Base-by-base conservation (phyloP, 78 protist genomes). In the Anaeramoeba flamelloides region DNA sequence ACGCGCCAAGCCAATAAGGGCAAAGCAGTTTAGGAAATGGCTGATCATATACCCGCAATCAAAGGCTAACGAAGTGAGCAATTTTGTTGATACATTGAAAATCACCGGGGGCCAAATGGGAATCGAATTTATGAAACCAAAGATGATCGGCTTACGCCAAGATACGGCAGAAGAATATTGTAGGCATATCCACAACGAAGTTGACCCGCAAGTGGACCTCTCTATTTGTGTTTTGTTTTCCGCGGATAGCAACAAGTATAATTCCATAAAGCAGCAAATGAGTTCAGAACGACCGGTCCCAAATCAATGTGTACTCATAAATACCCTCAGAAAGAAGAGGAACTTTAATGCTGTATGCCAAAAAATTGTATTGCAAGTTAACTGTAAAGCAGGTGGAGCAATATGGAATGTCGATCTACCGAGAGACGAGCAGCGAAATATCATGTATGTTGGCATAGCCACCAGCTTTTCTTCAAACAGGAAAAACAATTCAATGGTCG, bases 321-420 rank as follows among this genome's bases (percentile, higher is more conserved):
- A 53, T 8, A 53, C 69, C 8, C 8, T 53, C 17, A 26, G 34
- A 26, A 53, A 53, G 8, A 8, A 53, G 17, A 53, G 17, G 17
- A 53, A 53, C 8, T 26, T 53, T 53, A 26, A 53, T 53, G 8
- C 69, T 26, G 69, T 53, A 26, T 53, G 69, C 17, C 8, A 8
- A 17, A 53, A 53, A 17, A 53, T 53, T 53, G 69, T 17, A 53
- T 53, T 53, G 17, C 69, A 53, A 17, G 69, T 53, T 26, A 53
- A 53, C 17, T 53, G 69, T 53, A 53, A 53, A 53, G 69, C 69
- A 53, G 69, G 69, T 17, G 69, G 69, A 53, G 69, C 69, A 53
- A 8, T 53, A 26, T 53, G 69, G 69, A 17, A 17, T 26, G 17
- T 53, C 17, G 69, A 17, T 26, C 69, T 53, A 26, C 69, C 69